These are phyloP conservation scores for Eucommia ulmoides DNA, from an alignment of 257 asterid genomes.

Conservation along the genomic window DNA sequence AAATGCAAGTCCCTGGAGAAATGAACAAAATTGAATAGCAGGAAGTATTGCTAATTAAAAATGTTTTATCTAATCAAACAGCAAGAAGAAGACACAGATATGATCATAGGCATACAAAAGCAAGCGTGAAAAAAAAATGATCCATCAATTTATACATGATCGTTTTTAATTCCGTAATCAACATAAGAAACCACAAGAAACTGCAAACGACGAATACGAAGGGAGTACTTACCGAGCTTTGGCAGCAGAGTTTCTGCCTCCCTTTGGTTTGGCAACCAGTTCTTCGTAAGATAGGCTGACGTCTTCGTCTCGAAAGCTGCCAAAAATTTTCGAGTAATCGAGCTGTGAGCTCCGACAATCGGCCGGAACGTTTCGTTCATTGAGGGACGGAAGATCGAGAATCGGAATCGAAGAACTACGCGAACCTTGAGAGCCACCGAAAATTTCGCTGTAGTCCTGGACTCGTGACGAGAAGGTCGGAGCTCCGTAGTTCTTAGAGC, in stretches of 20 bases:
- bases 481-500: slow-evolving; percentile 21
- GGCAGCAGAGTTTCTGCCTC: slow-evolving; percentile 10
- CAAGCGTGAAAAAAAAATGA: too few relatives aligned
- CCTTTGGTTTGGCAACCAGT: slow-evolving; percentile 27
- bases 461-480: slow-evolving; percentile 13
- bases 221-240: slow-evolving; percentile 26
- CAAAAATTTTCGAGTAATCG: slow-evolving; percentile 67
- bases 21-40: too few relatives aligned
- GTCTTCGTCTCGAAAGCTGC: slow-evolving; percentile 43
- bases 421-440: slow-evolving; percentile 31
- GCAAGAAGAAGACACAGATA: neutral
- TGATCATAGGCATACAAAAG: too few relatives aligned
- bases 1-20: too few relatives aligned
- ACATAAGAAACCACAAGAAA: too few relatives aligned
- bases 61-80: neutral
- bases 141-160: too few relatives aligned
- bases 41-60: too few relatives aligned
- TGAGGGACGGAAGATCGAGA: slow-evolving; percentile 57
- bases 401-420: slow-evolving; percentile 62
- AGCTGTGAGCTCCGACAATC: slow-evolving; percentile 34
- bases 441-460: slow-evolving; percentile 64
- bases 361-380: slow-evolving; percentile 23
- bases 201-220: too few relatives aligned
- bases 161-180: too few relatives aligned
- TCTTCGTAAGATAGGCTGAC: slow-evolving; percentile 44